Conservation (phyloP, 2,329 filamentous ascomycete genomes). For the Dactylellina haptotyla region DNA sequence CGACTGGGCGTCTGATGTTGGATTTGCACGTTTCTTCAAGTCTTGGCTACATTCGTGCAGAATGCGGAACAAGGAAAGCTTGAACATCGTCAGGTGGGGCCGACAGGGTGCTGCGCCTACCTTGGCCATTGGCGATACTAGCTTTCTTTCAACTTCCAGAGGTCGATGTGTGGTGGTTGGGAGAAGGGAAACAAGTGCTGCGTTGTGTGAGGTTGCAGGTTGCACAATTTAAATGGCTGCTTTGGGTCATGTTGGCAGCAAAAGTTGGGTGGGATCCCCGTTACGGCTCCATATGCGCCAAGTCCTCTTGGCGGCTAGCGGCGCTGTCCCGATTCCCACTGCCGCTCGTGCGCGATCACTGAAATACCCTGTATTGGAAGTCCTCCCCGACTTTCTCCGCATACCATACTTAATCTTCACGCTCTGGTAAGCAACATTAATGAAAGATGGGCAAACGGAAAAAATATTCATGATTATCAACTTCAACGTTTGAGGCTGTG, state of each 20-base stretch:
- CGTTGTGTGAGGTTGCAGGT: conserved; percentile 24
- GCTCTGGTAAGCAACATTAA: not conserved
- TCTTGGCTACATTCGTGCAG: not conserved
- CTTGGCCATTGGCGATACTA: not conserved
- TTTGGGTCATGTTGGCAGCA: not conserved
- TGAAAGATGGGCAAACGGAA: conserved; percentile 1
- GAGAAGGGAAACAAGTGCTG: not conserved
- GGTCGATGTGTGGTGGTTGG: not conserved
- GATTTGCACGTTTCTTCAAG: not conserved
- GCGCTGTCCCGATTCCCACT: not conserved
- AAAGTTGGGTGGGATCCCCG: not conserved
- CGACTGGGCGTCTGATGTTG: not conserved
- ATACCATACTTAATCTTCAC: not conserved
- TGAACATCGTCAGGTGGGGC: not conserved
- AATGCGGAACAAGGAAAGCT: not conserved
- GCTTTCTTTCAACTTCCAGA: not conserved
- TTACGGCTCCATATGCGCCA: not conserved
- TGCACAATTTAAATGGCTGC: not conserved
- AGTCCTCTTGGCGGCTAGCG: not conserved
- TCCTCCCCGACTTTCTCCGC: conserved; percentile 3
- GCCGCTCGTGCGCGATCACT: not conserved
- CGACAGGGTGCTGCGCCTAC: conserved; percentile 1
- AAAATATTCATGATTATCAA: not conserved
- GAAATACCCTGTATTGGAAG: not conserved
- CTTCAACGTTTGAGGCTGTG: conserved; percentile 1